Evolutionary conservation across 1,139 yeast species (phyloP), one percentile per base, ranked within the genome.

Genomic region (Lizanozyma gosingica): DNA sequence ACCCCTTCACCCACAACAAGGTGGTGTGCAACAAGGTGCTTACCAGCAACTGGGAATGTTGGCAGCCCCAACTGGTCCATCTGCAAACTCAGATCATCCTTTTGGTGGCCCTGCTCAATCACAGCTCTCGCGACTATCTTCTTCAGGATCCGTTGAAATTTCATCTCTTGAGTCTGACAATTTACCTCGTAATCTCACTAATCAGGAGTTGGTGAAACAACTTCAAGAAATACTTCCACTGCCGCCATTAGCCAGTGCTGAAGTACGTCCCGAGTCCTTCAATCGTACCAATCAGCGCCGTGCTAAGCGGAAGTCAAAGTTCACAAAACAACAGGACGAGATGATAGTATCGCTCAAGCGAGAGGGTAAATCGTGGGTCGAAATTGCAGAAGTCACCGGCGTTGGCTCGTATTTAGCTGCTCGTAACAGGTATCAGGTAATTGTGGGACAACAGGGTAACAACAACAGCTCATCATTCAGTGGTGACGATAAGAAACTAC

Each of bases 401-500:
- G 83, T 83, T 32, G 84, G 82, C 9, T 74, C 80, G 38, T 80
- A 78, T 46, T 61, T 83, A 37, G 87, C 92, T 0, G 92, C 90
- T 0, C 62, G 94, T 43, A 83, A 83, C 55, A 61, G 94, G 45
- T 83, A 83, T 53, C 94, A 83, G 55, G 94, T 83, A 4, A 69
- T 83, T 41, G 83, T 83, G 44, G 94, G 94, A 2, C 94, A 83
- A 55, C 94, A 83, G 51, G 92, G 94, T 3, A 83, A 84, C 47
- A 67, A 68, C 40, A 83, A 84, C 17, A 71, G 80, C 3, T 73
- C 79, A 32, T 72, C 76, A 35, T 82, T 88, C 84, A 77, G 74
- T 17, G 53, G 65, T 1, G 77, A 75, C 16, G 88, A 82, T 56
- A 71, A 76, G 14, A 46, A 59, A n/a, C 65, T 67, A 16, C 62